These are phyloP conservation scores for Entoloma clypeatum DNA, from an alignment of 1,284 basidiomycete genomes.

Conservation along the genomic window DNA sequence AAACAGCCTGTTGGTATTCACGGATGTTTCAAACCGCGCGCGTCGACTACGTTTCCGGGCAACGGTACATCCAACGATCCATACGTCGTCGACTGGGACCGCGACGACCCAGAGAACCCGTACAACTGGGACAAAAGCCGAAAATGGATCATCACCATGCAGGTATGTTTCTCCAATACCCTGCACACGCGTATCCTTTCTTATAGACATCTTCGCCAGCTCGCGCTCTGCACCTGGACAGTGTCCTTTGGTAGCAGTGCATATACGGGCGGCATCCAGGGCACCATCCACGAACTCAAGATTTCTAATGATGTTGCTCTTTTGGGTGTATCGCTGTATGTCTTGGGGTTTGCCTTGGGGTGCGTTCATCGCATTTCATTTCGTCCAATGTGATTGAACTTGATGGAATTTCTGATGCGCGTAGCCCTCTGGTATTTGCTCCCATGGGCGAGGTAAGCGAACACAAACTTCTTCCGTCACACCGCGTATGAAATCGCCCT, in stretches of 20 bases:
- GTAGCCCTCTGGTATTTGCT: conserved; percentile 57
- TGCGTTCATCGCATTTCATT: conserved; percentile 17
- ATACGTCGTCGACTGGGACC: conserved; percentile 54
- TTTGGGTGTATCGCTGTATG: conserved; percentile 60
- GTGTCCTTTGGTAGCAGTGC: conserved; percentile 61
- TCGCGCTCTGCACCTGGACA: conserved; percentile 51
- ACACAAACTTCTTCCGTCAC: conserved; percentile 3
- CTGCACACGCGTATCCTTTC: conserved; percentile 3
- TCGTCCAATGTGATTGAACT: conserved; percentile 6
- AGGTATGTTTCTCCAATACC: conserved; percentile 33
- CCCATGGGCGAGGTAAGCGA: conserved; percentile 54
- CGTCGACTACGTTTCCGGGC: conserved; percentile 33
- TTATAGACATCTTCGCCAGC: conserved; percentile 22
- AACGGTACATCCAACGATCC: conserved; percentile 47
- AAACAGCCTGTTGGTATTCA: conserved; percentile 6
- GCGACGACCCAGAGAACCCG: conserved; percentile 55
- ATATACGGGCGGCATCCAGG: conserved; percentile 53
- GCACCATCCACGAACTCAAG: conserved; percentile 44
- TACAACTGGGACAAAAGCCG: conserved; percentile 53
- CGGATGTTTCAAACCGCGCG: conserved; percentile 5
- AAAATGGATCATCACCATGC: conserved; percentile 54
- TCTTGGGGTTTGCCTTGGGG: conserved; percentile 49
- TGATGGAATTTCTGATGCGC: conserved; percentile 5
- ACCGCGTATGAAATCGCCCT: background rate
- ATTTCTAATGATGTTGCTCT: conserved; percentile 53